phyloP scores from a whole-genome alignment of 2,329 filamentous ascomycete species.

The Aspergillus sp. region DNA sequence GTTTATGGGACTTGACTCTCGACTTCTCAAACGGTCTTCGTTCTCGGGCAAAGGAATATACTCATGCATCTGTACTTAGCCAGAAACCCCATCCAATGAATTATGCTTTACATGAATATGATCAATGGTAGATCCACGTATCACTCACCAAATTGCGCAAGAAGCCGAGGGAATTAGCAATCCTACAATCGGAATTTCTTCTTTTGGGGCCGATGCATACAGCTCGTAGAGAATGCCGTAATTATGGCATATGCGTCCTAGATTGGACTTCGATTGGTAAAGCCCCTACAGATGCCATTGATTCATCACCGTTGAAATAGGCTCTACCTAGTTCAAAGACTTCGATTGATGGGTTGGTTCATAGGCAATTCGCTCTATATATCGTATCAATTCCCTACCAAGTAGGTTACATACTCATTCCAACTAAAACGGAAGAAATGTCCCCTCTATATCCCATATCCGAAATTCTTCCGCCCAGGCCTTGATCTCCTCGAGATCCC shows the following conservation, averaged over 20 bases:
- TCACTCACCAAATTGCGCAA: neutral
- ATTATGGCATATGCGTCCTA: neutral
- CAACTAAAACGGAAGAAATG: neutral
- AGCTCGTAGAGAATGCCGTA: neutral
- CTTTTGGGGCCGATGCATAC: neutral
- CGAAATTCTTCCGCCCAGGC: neutral
- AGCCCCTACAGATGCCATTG: neutral
- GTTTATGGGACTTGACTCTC: neutral
- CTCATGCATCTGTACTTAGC: neutral
- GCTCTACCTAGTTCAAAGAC: neutral
- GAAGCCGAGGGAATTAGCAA: neutral
- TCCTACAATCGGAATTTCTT: neutral
- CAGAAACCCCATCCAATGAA: neutral
- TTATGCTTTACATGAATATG: neutral
- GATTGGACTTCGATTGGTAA: neutral
- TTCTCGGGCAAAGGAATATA: too few species aligned
- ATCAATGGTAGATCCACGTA: neutral
- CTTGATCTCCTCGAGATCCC: neutral
- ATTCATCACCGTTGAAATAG: neutral
- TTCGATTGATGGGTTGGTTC: neutral
- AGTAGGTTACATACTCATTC: too few species aligned
- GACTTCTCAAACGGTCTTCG: too few species aligned
- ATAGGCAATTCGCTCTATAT: neutral
- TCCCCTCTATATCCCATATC: neutral
- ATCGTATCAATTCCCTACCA: too few species aligned